These are phyloP conservation scores for Sarocladium kiliense DNA, from an alignment of 2,329 filamentous ascomycete genomes.

Conservation along the genomic window DNA sequence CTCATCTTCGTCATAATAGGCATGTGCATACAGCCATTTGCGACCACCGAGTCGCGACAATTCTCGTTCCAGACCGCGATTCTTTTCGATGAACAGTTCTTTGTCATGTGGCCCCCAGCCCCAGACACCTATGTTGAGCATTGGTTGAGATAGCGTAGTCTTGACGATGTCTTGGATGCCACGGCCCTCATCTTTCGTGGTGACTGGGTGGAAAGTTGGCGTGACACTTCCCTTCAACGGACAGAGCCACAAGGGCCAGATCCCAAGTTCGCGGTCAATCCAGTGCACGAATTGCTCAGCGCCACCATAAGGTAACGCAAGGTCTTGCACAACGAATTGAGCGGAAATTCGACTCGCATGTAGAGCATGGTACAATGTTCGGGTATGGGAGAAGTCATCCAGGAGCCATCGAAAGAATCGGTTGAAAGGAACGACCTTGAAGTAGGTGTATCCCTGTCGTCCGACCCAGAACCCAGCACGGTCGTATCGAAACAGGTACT, in stretches of 20 bases:
- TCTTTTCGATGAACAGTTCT: constrained; percentile 54
- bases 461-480: constrained; percentile 63
- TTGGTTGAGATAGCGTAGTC: constrained; percentile 16
- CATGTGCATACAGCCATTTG: constrained; percentile 80
- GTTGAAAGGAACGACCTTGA: constrained; percentile 46
- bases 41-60: constrained; percentile 61
- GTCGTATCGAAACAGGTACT: constrained; percentile 59
- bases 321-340: constrained; percentile 57
- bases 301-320: constrained; percentile 49
- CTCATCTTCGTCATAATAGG: constrained; percentile 64
- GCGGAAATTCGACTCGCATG: constrained; percentile 52
- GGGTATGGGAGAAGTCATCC: constrained; percentile 56
- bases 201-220: constrained; percentile 20
- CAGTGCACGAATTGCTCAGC: constrained; percentile 27
- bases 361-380: constrained; percentile 57
- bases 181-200: neutral
- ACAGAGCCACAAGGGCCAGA: constrained; percentile 26
- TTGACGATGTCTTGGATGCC: fast-evolving
- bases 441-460: constrained; percentile 39
- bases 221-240: constrained; percentile 14
- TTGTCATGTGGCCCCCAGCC: constrained; percentile 56
- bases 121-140: constrained; percentile 65
- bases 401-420: constrained; percentile 51
- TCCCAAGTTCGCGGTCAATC: constrained; percentile 18
- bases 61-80: constrained; percentile 61